A percentile compares a stretch with the other conserved stretches of the same genome.
Evolutionary conservation across 108 stramenopile species (phyloP).

Genomic region (Stephanodiscus triporus): DNA sequence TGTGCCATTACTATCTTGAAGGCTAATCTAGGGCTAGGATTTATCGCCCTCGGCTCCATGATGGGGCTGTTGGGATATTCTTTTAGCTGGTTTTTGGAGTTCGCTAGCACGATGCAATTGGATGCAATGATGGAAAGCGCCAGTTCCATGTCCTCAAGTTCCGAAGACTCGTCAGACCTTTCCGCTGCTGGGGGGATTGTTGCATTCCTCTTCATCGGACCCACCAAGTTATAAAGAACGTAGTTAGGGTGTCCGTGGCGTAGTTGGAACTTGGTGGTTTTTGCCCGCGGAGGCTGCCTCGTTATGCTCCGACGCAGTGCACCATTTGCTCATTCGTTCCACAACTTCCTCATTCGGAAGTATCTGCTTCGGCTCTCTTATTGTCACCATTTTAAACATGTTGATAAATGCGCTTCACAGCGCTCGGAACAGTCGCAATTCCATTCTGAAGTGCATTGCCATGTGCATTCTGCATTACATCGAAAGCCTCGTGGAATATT

Average conservation of each 20-base stretch:
- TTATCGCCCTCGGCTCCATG: constrained; percentile 44
- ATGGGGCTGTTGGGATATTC: constrained; percentile 37
- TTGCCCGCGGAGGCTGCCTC: constrained; percentile 22
- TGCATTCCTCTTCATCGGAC: constrained; percentile 72
- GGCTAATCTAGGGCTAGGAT: constrained; percentile 61
- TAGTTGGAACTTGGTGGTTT: constrained; percentile 71
- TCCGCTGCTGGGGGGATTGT: constrained; percentile 30
- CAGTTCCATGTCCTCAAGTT: too few relatives aligned
- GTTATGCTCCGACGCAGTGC: constrained; percentile 39
- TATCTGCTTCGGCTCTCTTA: constrained; percentile 79
- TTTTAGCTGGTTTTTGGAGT: constrained; percentile 44
- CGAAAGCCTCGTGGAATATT: constrained; percentile 57
- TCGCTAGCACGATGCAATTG: constrained; percentile 29
- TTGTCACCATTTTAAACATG: constrained; percentile 68
- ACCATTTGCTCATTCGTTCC: constrained; percentile 30
- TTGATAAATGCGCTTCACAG: constrained; percentile 47
- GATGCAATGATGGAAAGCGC: constrained; percentile 38
- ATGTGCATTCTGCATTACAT: constrained; percentile 41
- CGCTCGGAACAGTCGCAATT: constrained; percentile 29
- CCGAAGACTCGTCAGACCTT: constrained; percentile 17
- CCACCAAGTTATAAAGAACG: constrained; percentile 61
- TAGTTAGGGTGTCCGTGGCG: constrained; percentile 52
- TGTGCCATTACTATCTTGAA: constrained; percentile 57
- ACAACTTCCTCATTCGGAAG: constrained; percentile 68
- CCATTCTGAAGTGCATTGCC: constrained; percentile 31